phyloP scores from a whole-genome alignment of 2,329 filamentous ascomycete species.

The Fragosphaeria purpurea region DNA sequence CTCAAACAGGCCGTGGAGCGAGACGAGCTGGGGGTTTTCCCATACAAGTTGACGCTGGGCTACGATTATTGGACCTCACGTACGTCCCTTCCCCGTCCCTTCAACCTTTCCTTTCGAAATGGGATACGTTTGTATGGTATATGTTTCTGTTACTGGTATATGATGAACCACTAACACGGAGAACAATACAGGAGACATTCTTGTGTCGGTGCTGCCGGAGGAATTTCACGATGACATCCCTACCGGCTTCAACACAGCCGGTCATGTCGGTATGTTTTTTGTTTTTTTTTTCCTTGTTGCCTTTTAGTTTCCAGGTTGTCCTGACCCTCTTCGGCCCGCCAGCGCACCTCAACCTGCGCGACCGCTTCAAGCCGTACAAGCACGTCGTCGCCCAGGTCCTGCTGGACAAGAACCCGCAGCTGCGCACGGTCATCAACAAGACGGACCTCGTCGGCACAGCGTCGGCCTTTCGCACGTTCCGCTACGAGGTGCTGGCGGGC shows the following conservation, averaged over 20 bases:
- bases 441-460: conserved; percentile 76
- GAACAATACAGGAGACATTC: conserved; percentile 58
- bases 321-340: conserved; percentile 3
- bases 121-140: no score
- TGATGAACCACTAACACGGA: conserved; percentile 11
- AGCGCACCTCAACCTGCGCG: conserved; percentile 86
- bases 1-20: conserved; percentile 58
- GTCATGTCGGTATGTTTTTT: conserved; percentile 57
- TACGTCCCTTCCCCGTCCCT: conserved; percentile 27
- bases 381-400: conserved; percentile 75
- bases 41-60: conserved; percentile 64
- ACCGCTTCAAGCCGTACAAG: conserved; percentile 77
- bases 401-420: conserved; percentile 74
- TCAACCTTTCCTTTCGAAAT: no score
- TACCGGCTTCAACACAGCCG: conserved; percentile 76
- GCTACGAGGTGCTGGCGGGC: conserved; percentile 81
- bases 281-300: conserved; percentile 3
- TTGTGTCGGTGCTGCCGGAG: conserved; percentile 69
- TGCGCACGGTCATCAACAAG: conserved; percentile 94
- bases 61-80: conserved; percentile 84
- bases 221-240: conserved; percentile 73
- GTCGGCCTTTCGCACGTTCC: conserved; percentile 83
- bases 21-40: conserved; percentile 60
- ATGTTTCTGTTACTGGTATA: no score
- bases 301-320: background rate